phyloP scores from a whole-genome alignment of 805 yeast genomes.

The Pichia manshurica region DNA sequence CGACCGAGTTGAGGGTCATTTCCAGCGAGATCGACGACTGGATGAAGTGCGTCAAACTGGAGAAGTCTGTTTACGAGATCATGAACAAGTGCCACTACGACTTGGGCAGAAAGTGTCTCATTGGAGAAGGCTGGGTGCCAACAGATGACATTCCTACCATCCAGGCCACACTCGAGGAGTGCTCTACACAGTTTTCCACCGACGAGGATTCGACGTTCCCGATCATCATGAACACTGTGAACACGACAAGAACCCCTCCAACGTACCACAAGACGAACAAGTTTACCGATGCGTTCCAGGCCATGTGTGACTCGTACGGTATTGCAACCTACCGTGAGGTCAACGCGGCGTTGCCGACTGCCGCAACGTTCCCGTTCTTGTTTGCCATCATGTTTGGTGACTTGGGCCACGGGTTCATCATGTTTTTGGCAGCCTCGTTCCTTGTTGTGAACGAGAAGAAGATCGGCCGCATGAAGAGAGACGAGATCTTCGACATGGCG shows the following conservation, averaged over 20 bases:
- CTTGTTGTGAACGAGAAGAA: slow-evolving; percentile 51
- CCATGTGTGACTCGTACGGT: slow-evolving; percentile 72
- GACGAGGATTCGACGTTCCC: slow-evolving; percentile 22
- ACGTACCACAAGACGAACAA: slow-evolving; percentile 67
- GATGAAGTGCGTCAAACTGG: slow-evolving; percentile 50
- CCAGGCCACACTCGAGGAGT: slow-evolving; percentile 39
- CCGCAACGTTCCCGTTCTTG: slow-evolving; percentile 75
- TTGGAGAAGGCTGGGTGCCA: slow-evolving; percentile 76
- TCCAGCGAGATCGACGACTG: slow-evolving; percentile 56
- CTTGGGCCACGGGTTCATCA: slow-evolving; percentile 68
- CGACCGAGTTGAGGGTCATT: slow-evolving; percentile 60
- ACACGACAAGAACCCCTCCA: slow-evolving; percentile 85
- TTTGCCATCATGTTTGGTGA: slow-evolving; percentile 84
- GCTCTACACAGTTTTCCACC: slow-evolving; percentile 25
- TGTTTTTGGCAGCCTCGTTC: slow-evolving; percentile 48
- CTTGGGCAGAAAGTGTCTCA: slow-evolving; percentile 55
- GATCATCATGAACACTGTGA: slow-evolving; percentile 45
- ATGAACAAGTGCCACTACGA: slow-evolving; percentile 68
- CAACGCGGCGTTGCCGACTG: slow-evolving; percentile 69
- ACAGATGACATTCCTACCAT: slow-evolving; percentile 43
- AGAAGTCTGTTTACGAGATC: slow-evolving; percentile 51
- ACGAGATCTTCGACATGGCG: slow-evolving; percentile 76
- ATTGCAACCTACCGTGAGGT: slow-evolving; percentile 70
- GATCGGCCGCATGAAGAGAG: slow-evolving; percentile 53
- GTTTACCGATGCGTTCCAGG: slow-evolving; percentile 63